These are phyloP conservation scores for Rhizomucor pusillus DNA, from an alignment of 371 early-diverging fungal species.

Conservation along the genomic window DNA sequence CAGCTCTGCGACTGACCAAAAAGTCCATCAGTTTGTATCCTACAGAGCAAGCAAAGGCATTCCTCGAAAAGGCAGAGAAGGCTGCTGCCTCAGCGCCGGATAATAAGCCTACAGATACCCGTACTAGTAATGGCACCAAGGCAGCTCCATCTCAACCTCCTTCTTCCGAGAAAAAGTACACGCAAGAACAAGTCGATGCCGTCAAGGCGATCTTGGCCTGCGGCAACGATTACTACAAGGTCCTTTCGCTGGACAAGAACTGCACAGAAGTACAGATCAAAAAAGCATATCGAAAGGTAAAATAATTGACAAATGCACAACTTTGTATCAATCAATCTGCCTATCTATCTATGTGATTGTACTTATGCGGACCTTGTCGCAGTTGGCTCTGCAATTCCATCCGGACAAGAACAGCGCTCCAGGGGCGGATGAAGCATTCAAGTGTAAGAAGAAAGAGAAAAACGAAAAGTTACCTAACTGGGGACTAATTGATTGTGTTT, in stretches of 20 bases:
- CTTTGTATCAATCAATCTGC: not conserved
- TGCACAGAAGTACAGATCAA: slow-evolving; percentile 90
- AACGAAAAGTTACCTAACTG: not conserved
- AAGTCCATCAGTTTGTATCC: slow-evolving; percentile 82
- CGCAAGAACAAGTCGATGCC: slow-evolving; percentile 76
- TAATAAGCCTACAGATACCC: slow-evolving; percentile 15
- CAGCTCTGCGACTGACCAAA: slow-evolving; percentile 78
- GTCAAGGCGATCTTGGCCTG: slow-evolving; percentile 73
- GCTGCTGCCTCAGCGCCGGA: slow-evolving; percentile 19
- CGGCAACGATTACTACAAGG: slow-evolving; percentile 83
- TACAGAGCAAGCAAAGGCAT: slow-evolving; percentile 62
- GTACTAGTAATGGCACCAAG: slow-evolving; percentile 11
- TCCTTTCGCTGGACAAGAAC: slow-evolving; percentile 81
- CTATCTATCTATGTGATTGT: not conserved
- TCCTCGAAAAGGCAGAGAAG: slow-evolving; percentile 41
- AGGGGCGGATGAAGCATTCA: slow-evolving; percentile 97
- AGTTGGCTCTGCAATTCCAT: slow-evolving; percentile 96
- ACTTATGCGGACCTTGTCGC: no score
- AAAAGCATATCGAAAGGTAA: slow-evolving; percentile 94
- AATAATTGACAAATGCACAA: not conserved
- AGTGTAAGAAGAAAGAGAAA: slow-evolving; percentile 52
- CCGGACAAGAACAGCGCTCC: slow-evolving; percentile 97
- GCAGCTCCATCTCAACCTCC: slow-evolving; percentile 4
- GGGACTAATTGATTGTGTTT: not conserved
- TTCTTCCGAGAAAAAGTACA: slow-evolving; percentile 58